These are phyloP conservation scores for Rubia tinctorum DNA, from an alignment of 305 asterid species.

Conservation along the genomic window DNA sequence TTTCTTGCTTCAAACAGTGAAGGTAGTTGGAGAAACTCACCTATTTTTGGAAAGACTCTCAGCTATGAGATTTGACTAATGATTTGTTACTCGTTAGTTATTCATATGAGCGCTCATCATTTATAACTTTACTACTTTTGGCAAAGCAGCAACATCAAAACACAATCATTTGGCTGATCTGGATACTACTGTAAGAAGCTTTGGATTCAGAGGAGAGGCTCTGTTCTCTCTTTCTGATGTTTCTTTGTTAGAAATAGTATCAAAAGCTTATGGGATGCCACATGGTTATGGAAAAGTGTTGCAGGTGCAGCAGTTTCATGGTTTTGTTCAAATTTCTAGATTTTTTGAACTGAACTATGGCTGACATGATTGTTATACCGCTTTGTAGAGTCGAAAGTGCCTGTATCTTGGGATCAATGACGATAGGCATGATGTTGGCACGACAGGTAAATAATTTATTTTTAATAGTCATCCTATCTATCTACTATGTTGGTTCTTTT, in stretches of 20 bases:
- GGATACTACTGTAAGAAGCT: conserved; percentile 35
- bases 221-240: conserved; percentile 80
- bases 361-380: conserved; percentile 17
- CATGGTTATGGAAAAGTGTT: conserved; percentile 89
- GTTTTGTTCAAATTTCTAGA: conserved; percentile 6
- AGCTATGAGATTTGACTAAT: neutral
- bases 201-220: conserved; percentile 82
- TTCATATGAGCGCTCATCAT: neutral
- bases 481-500: neutral
- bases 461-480: conserved; percentile 7
- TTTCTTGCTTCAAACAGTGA: conserved; percentile 4
- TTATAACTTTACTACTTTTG: conserved; percentile 22
- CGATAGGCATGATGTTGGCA: conserved; percentile 72
- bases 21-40: neutral
- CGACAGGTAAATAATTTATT: conserved; percentile 56
- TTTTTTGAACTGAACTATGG: conserved; percentile 6
- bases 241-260: conserved; percentile 76
- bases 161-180: conserved; percentile 38
- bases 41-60: neutral
- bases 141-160: conserved; percentile 74
- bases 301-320: conserved; percentile 46
- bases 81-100: neutral
- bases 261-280: conserved; percentile 87
- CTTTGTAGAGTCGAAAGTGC: conserved; percentile 56
- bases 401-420: conserved; percentile 78